Evolutionary conservation across 495 filamentous ascomycete genomes (phyloP).

Genomic region (Daldinia childiae): DNA sequence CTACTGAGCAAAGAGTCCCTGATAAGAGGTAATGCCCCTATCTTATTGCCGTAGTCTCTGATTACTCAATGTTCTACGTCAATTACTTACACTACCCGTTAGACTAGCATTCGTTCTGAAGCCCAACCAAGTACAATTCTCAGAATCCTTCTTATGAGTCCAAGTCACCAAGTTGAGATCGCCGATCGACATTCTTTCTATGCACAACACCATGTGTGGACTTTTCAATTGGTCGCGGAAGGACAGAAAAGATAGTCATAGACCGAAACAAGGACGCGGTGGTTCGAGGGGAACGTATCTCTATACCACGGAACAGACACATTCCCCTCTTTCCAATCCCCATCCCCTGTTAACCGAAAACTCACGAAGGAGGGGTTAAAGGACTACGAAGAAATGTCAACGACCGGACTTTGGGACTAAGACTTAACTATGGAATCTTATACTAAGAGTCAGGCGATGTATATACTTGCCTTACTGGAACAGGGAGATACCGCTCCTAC

Average conservation of each 20-base stretch:
- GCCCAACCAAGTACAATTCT: background rate
- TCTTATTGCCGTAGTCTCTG: background rate
- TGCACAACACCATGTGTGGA: background rate
- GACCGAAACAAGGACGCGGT: background rate
- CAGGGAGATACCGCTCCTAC: too few species aligned
- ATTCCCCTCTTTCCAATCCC: too few species aligned
- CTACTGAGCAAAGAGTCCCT: background rate
- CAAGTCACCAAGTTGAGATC: background rate
- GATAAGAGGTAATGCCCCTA: background rate
- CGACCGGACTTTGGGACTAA: too few species aligned
- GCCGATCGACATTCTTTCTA: background rate
- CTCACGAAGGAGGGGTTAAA: too few species aligned
- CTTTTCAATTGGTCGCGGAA: background rate
- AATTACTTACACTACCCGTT: background rate
- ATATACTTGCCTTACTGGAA: too few species aligned
- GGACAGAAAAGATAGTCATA: background rate
- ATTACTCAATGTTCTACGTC: background rate
- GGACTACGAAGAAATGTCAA: too few species aligned
- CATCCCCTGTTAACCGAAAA: too few species aligned
- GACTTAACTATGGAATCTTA: too few species aligned
- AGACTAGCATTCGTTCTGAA: background rate
- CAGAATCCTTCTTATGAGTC: background rate
- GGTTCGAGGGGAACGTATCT: background rate
- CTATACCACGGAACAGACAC: background rate
- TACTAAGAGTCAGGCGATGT: too few species aligned